These are phyloP conservation scores for Fusarium sp. DNA, from an alignment of 2,329 filamentous ascomycete genomes.

Conservation along the genomic window DNA sequence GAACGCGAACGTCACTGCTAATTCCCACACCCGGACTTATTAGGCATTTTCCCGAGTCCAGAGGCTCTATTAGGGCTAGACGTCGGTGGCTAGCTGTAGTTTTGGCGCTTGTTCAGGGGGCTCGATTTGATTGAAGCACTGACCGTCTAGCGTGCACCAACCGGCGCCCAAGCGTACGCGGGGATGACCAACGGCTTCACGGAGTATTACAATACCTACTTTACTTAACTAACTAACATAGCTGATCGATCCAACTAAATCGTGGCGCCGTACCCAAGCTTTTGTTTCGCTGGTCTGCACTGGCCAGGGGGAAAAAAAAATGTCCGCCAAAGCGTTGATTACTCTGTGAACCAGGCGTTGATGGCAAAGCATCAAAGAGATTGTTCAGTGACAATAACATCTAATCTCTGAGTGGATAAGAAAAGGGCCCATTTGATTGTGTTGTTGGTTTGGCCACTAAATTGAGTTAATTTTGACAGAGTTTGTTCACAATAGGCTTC, in stretches of 20 bases:
- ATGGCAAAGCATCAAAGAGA: too few relatives aligned
- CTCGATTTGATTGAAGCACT: background rate
- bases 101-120: background rate
- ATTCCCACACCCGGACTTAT: background rate
- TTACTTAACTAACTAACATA: too few relatives aligned
- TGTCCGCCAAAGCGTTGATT: slow-evolving; percentile 1
- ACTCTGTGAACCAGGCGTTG: too few relatives aligned
- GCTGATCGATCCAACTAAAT: slow-evolving; percentile 9
- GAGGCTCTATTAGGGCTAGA: slow-evolving; percentile 2
- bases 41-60: slow-evolving; percentile 8
- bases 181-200: slow-evolving; percentile 22
- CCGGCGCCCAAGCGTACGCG: background rate
- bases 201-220: background rate
- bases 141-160: background rate
- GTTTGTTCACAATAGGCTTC: slow-evolving; percentile 4
- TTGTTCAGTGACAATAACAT: background rate
- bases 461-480: slow-evolving; percentile 10
- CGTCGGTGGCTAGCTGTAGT: slow-evolving; percentile 5
- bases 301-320: background rate
- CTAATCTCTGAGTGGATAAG: background rate
- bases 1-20: background rate
- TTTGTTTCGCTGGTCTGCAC: background rate
- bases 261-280: slow-evolving; percentile 18
- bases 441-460: slow-evolving; percentile 1
- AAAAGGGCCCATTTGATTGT: background rate